Conservation (phyloP, 345 rosid genomes). For the Citrus unshiu region DNA sequence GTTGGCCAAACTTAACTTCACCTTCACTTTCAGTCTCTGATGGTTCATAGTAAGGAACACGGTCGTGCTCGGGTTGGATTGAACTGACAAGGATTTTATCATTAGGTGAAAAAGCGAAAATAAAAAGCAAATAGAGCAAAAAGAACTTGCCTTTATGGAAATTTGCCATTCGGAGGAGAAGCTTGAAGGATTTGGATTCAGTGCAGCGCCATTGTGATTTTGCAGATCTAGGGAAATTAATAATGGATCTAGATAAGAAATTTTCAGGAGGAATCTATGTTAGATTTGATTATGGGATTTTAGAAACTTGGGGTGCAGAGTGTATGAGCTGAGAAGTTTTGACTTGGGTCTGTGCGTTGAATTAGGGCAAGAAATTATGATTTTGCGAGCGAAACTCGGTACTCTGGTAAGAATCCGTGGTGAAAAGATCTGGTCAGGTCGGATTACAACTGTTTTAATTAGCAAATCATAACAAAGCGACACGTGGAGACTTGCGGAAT, state of each 20-base stretch:
- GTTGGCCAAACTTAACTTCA: conserved; percentile 18
- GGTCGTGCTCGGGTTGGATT: conserved; percentile 27
- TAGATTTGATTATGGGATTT: conserved; percentile 23
- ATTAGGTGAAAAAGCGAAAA: conserved; percentile 26
- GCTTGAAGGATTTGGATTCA: conserved; percentile 12
- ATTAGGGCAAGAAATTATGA: conserved; percentile 3
- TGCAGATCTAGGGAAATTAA: conserved; percentile 15
- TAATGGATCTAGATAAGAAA: conserved; percentile 35
- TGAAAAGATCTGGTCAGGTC: background rate
- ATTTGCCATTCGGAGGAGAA: conserved; percentile 43
- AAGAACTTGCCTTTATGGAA: conserved; percentile 54
- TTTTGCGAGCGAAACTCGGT: background rate
- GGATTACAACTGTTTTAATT: too few species aligned
- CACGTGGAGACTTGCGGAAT: background rate
- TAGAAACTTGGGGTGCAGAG: background rate
- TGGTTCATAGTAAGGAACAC: conserved; percentile 12
- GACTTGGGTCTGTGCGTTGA: conserved; percentile 12
- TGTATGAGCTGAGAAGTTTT: background rate
- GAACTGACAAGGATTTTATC: conserved; percentile 21
- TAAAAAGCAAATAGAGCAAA: conserved; percentile 37
- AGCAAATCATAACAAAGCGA: background rate
- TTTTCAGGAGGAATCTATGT: conserved; percentile 31
- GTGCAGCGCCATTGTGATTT: conserved; percentile 25
- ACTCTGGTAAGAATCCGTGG: background rate
- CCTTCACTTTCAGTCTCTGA: conserved; percentile 14